phyloP scores from a whole-genome alignment of 2,329 filamentous ascomycete genomes.

The Daldinia sp. region DNA sequence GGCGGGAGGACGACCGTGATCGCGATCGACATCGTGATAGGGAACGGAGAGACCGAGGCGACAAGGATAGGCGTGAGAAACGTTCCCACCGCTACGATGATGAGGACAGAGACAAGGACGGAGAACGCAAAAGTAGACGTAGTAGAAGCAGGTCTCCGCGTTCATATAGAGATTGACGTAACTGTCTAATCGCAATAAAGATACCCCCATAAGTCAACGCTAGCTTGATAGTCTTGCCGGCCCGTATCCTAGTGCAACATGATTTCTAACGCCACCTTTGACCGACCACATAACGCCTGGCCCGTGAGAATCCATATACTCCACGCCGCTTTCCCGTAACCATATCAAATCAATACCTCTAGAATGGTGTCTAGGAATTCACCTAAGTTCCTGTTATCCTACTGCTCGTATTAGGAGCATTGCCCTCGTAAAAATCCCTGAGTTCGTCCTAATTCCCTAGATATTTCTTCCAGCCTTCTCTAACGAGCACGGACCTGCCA shows the following conservation, averaged over 20 bases:
- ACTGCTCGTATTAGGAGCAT: neutral
- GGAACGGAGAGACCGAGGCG: conserved; percentile 37
- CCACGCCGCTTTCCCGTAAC: conserved; percentile 25
- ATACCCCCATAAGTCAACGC: conserved; percentile 30
- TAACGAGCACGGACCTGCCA: conserved; percentile 70
- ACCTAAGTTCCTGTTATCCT: neutral
- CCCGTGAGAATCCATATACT: conserved; percentile 23
- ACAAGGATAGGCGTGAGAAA: conserved; percentile 35
- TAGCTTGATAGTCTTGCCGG: conserved; percentile 28
- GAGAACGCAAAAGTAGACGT: conserved; percentile 43
- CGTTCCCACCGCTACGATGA: conserved; percentile 30
- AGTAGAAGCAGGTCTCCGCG: conserved; percentile 57
- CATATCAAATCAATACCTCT: conserved; percentile 22
- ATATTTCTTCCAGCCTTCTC: conserved; percentile 86
- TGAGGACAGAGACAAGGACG: conserved; percentile 41
- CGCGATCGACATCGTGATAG: conserved; percentile 36
- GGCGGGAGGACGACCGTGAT: conserved; percentile 44
- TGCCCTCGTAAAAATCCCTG: conserved; percentile 20
- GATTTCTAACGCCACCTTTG: conserved; percentile 14
- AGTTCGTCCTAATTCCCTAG: conserved; percentile 50
- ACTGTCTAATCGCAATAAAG: conserved; percentile 28
- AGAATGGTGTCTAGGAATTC: neutral
- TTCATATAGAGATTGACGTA: conserved; percentile 38
- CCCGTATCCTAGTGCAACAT: conserved; percentile 30
- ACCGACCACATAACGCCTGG: conserved; percentile 18